Evolutionary conservation across 768 basidiomycete genomes (phyloP).

Genomic region (Russula lepida): DNA sequence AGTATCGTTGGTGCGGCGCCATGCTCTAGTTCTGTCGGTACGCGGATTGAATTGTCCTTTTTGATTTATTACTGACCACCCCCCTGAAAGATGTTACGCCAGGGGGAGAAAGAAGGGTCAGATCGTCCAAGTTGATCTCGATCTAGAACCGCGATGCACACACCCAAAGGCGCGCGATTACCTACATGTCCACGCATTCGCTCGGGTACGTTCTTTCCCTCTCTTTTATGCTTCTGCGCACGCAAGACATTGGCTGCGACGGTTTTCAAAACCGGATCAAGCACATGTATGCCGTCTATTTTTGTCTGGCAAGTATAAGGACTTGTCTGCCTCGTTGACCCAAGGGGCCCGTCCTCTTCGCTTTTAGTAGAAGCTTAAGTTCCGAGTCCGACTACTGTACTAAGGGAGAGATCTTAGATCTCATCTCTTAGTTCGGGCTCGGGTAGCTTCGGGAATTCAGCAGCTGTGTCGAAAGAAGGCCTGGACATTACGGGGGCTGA

Average conservation of each 20-base stretch:
- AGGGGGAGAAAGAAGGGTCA: background rate
- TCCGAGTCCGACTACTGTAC: background rate
- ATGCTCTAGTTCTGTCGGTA: background rate
- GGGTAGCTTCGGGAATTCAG: background rate
- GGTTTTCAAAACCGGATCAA: background rate
- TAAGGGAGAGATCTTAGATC: conserved; percentile 7
- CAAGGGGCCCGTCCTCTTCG: background rate
- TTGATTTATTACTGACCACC: background rate
- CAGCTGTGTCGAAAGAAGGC: background rate
- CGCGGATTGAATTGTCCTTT: background rate
- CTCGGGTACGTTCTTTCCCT: background rate
- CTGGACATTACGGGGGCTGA: background rate
- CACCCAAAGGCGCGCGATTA: background rate
- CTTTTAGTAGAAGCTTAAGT: background rate
- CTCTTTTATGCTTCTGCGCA: background rate
- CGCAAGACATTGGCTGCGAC: background rate
- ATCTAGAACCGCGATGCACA: background rate
- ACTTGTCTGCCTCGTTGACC: conserved; percentile 1
- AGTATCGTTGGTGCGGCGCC: background rate
- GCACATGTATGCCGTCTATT: background rate
- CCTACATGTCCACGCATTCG: conserved; percentile 1
- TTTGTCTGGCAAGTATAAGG: background rate
- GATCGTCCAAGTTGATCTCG: background rate
- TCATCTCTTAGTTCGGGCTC: background rate
- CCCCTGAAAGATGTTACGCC: background rate